Evolutionary conservation across 352 stramenopile genomes (phyloP), one percentile per base, ranked within the genome.

Genomic region (Globisporangium parvum): DNA sequence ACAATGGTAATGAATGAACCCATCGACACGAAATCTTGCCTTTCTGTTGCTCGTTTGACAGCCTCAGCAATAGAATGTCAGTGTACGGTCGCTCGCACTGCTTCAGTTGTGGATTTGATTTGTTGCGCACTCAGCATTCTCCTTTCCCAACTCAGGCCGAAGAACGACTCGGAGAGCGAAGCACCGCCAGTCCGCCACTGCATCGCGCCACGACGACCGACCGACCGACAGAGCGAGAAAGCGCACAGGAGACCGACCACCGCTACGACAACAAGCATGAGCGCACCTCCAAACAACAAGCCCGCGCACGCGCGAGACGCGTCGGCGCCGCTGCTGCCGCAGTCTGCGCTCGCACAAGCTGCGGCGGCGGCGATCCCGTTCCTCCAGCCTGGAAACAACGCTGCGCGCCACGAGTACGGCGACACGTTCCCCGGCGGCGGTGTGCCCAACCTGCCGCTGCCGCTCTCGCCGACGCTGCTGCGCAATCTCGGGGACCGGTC

Each of bases 401-500:
- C 14, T 24, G 26, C n/a, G 11, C 23, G 9, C 24, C 23, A 31
- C 6, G 41, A 51, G 23, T 35, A 44, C 8, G 41, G 37, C 31
- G 56, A 53, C n/a, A 31, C 48, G 15, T 51, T 59, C 62, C 55
- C 41, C 26, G 20, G 20, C 9, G 41, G 41, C n/a, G n/a, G 17
- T 26, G 41, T 47, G 10, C 41, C 31, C 12, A 54, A 76, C 45
- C 67, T 85, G 45, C 79, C 87, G 56, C 69, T 93, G 28, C 85
- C 85, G 47, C 65, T 95, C 50, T 83, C 82, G 11, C 80, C 80
- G 12, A 89, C 73, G 33, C 70, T 93, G 26, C 77, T 92, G 85
- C 79, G 83, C 44, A 96, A 95, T 51, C 81, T 99, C 28, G 96
- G 97, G 33, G 97, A 99, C 71, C 83, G 96, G 18, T 98, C 93